Percentiles rank a stretch among this genome's conserved stretches.
These are phyloP conservation scores for Cenococcum geophilum DNA, from an alignment of 495 filamentous ascomycete genomes.

Conservation along the genomic window DNA sequence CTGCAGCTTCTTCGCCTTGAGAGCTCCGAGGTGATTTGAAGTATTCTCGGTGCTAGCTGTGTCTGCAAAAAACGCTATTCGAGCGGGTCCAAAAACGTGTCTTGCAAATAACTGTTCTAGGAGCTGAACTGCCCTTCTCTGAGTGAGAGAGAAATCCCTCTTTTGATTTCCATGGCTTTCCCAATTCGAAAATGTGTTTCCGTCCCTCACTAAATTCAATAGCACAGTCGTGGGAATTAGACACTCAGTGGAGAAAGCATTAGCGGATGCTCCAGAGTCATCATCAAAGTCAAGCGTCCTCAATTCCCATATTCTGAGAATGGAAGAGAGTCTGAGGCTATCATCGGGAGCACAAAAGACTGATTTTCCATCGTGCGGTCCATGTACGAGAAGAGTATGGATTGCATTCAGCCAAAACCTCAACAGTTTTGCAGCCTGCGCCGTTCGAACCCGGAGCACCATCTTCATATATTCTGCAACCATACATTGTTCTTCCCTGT, in stretches of 20 bases:
- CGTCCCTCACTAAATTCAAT: conserved; percentile 10
- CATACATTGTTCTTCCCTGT: conserved; percentile 35
- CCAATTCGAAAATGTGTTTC: not conserved
- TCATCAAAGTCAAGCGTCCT: conserved; percentile 10
- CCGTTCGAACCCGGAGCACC: conserved; percentile 45
- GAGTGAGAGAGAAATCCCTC: not conserved
- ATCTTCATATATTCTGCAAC: conserved; percentile 50
- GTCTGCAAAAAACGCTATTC: conserved; percentile 41
- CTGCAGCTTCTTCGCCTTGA: conserved; percentile 7
- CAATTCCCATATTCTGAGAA: conserved; percentile 27
- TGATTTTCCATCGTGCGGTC: conserved; percentile 10
- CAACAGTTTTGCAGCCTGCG: conserved; percentile 46
- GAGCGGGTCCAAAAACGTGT: conserved; percentile 65
- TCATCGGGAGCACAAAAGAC: not conserved
- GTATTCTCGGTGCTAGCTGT: not conserved
- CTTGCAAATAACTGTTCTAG: conserved; percentile 61
- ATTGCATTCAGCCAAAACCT: conserved; percentile 30
- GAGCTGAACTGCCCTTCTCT: conserved; percentile 34
- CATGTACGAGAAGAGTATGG: conserved; percentile 28
- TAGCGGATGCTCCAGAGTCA: conserved; percentile 10
- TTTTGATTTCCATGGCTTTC: not conserved
- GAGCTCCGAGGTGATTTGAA: not conserved
- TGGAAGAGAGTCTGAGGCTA: conserved; percentile 12
- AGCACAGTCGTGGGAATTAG: conserved; percentile 15
- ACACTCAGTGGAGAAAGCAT: conserved; percentile 29